Percentiles rank a stretch among this genome's conserved stretches.
Evolutionary conservation across 2,329 filamentous ascomycete genomes (phyloP).

Genomic region (Trichoderma oligosporum): DNA sequence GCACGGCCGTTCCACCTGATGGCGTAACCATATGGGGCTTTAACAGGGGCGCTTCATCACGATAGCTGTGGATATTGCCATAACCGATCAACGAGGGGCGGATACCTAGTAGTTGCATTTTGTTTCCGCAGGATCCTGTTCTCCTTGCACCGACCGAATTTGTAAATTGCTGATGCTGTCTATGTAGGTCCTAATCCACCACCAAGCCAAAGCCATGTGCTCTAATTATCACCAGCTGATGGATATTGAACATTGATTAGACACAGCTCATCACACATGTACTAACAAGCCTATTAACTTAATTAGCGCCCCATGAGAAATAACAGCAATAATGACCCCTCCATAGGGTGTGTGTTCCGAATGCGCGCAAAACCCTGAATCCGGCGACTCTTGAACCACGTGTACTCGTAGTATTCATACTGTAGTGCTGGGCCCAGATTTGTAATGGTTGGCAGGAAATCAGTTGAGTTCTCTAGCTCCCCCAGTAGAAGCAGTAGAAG

Average conservation of each 20-base stretch:
- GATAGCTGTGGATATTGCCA: constrained; percentile 15
- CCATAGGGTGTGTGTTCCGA: constrained; percentile 3
- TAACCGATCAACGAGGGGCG: constrained; percentile 2
- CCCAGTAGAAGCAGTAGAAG: too few relatives aligned
- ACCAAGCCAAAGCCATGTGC: background rate
- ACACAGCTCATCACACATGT: constrained; percentile 1
- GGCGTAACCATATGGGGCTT: constrained; percentile 15
- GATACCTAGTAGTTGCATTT: background rate
- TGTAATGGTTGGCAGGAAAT: background rate
- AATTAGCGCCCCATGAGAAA: constrained; percentile 9
- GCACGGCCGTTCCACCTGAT: constrained; percentile 13
- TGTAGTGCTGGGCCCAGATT: background rate
- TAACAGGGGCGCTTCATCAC: constrained; percentile 4
- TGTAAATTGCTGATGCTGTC: background rate
- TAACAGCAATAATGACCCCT: constrained; percentile 4
- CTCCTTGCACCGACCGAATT: background rate
- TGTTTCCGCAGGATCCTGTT: background rate
- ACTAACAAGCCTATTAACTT: background rate
- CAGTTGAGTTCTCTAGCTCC: too few relatives aligned
- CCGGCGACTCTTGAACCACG: constrained; percentile 16
- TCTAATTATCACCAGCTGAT: background rate
- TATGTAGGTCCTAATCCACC: background rate
- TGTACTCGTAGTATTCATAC: background rate
- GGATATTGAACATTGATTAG: too few relatives aligned
- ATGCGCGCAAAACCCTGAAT: constrained; percentile 9